Evolutionary conservation across 495 filamentous ascomycete species (phyloP).

Genomic region (Staphylotrichum tortipilum): DNA sequence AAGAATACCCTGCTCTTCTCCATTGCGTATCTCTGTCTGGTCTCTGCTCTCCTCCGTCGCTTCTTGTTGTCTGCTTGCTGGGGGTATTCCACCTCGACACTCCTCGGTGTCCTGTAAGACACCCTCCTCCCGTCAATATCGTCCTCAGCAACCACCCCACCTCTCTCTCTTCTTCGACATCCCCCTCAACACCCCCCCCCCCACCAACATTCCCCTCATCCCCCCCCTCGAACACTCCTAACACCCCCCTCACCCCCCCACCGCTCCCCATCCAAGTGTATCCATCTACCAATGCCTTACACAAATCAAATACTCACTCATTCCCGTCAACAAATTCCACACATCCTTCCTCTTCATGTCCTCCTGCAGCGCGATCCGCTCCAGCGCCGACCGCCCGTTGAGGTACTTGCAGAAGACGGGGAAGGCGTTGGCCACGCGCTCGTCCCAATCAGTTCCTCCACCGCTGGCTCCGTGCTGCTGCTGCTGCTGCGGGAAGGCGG

Average conservation of each 20-base stretch:
- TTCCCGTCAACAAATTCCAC: slow-evolving; percentile 54
- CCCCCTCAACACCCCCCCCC: too few relatives aligned
- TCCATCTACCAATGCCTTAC: slow-evolving; percentile 48
- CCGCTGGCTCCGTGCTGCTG: background rate
- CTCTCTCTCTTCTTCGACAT: background rate
- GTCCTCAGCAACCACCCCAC: too few relatives aligned
- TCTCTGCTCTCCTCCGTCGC: too few relatives aligned
- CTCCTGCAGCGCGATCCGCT: slow-evolving; percentile 76
- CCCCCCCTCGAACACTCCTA: too few relatives aligned
- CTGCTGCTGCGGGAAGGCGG: slow-evolving; percentile 11
- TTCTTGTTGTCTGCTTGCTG: too few relatives aligned
- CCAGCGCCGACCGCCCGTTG: slow-evolving; percentile 77
- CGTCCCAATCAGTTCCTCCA: slow-evolving; percentile 33
- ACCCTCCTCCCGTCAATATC: too few relatives aligned
- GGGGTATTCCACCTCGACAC: too few relatives aligned
- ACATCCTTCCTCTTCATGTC: slow-evolving; percentile 76
- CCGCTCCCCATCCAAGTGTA: background rate
- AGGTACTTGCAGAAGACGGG: slow-evolving; percentile 67
- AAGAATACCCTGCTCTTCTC: too few relatives aligned
- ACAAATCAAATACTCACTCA: slow-evolving; percentile 50
- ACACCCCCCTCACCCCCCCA: background rate
- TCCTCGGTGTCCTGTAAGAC: too few relatives aligned
- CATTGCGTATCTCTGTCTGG: too few relatives aligned
- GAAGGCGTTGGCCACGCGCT: slow-evolving; percentile 39
- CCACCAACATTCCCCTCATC: too few relatives aligned